Evolutionary conservation across 2,329 filamentous ascomycete genomes (phyloP), one percentile per base, ranked within the genome.

Genomic region (Lizonia empirigonia): DNA sequence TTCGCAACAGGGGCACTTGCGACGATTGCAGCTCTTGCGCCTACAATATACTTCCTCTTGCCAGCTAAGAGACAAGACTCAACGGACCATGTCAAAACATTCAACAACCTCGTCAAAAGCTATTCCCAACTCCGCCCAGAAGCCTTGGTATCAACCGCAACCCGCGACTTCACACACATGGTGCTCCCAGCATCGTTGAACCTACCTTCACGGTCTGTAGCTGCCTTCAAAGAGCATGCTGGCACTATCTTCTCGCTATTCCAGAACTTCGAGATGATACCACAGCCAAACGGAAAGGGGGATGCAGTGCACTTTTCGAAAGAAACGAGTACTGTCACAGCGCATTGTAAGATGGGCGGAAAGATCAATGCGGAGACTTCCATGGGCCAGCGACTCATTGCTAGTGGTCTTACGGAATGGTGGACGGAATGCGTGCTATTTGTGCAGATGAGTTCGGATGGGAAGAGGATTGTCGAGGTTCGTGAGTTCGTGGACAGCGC

Each of bases 401-500:
- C 59, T 13, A 44, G 48, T 10, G 63, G 60, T 1, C 15, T 67
- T 7, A 40, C 23, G 1, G 55, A 65, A 33, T 69, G 62, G 63
- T 66, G 62, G 63, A 68, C 55, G 8, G 60, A 69, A 39, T 59
- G 56, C 37, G 60, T 69, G 20, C 34, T 67, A 8, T 61, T 67
- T 23, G 58, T 67, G 4, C 58, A 53, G 49, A 44, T 66, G 58
- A 65, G 55, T 38, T 42, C 34, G 32, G 58, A 59, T n/a, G 66
- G 64, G 1, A 59, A 44, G 48, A 58, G 53, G 32, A 57, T 72
- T 15, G 51, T 59, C 16, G 63, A 63, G 35, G 46, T 69, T 36
- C 60, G 55, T 38, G 67, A 80, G 67, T 78, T 78, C 61, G 73
- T 78, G 42, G 71, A 79, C 51, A 76, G 74, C 35, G 62, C 54